Conservation (phyloP, 1,284 basidiomycete species). For the Uromyces viciae-fabae region DNA sequence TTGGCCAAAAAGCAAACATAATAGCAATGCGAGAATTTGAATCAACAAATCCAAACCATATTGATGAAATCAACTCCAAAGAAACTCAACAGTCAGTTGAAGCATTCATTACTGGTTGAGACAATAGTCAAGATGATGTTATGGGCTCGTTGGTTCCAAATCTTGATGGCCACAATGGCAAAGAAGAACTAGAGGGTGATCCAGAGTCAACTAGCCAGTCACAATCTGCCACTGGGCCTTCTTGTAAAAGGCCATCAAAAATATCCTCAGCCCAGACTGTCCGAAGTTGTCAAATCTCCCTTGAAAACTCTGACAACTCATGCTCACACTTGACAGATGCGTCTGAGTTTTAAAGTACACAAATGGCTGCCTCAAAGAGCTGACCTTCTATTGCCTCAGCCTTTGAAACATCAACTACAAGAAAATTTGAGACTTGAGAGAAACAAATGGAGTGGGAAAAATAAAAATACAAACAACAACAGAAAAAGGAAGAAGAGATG, state of each 20-base stretch:
- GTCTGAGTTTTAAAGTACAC: not conserved
- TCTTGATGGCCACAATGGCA: not conserved
- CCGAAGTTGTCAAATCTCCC: not conserved
- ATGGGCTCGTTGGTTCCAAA: not conserved
- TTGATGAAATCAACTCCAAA: not conserved
- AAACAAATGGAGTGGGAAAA: not conserved
- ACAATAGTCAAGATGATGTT: not conserved
- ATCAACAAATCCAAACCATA: not conserved
- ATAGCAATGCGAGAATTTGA: not conserved
- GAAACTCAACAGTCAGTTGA: not conserved
- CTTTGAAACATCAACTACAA: not conserved
- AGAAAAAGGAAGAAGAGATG: too few relatives aligned
- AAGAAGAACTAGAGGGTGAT: too few relatives aligned
- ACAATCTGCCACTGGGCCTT: too few relatives aligned
- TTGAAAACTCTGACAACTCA: not conserved
- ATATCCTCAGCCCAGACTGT: too few relatives aligned
- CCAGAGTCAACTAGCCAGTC: not conserved
- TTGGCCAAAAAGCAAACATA: conserved; percentile 3
- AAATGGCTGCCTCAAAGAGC: not conserved
- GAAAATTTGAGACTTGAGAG: not conserved
- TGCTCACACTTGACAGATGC: not conserved
- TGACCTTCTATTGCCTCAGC: not conserved
- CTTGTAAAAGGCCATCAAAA: too few relatives aligned
- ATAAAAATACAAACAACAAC: conserved; percentile 49
- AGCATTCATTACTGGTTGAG: not conserved